Conservation (phyloP, 164 flowering plant genomes). For the Magnolia changhungtana region DNA sequence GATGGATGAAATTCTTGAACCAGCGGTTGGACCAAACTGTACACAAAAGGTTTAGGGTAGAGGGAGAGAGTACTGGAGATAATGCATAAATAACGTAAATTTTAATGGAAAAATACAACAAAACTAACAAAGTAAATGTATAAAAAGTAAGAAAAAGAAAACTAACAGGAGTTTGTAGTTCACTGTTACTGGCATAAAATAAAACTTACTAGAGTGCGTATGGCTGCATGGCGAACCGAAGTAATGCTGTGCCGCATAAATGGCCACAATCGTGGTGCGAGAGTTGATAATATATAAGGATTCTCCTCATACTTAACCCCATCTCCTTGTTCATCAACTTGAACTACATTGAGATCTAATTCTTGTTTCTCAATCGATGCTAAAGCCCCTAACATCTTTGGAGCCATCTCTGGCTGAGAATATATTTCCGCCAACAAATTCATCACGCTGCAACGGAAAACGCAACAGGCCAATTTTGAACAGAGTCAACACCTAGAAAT, state of each 20-base stretch:
- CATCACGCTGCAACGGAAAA: conserved; percentile 79
- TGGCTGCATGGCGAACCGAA: conserved; percentile 90
- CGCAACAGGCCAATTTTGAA: neutral
- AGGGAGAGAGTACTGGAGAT: too few species aligned
- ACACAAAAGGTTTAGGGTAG: too few species aligned
- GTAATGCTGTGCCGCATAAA: conserved; percentile 96
- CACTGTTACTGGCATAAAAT: neutral
- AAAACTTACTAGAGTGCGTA: conserved; percentile 74
- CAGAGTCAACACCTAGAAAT: neutral
- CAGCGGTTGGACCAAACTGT: too few species aligned
- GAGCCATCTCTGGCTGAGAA: conserved; percentile 86
- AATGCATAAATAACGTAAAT: too few species aligned
- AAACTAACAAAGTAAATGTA: too few species aligned
- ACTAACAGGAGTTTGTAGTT: too few species aligned
- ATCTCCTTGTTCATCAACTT: conserved; percentile 41
- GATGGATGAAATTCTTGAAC: too few species aligned
- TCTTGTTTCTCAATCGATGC: conserved; percentile 34
- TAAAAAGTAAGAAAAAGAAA: neutral
- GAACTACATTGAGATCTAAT: conserved; percentile 59
- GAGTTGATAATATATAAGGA: conserved; percentile 63
- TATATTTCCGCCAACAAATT: conserved; percentile 94
- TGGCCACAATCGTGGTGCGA: conserved; percentile 98
- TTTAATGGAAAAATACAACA: too few species aligned
- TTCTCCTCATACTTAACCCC: conserved; percentile 46
- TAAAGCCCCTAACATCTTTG: conserved; percentile 44